phyloP scores from a whole-genome alignment of 345 rosid genomes.

The Chamaenerion angustifolium region DNA sequence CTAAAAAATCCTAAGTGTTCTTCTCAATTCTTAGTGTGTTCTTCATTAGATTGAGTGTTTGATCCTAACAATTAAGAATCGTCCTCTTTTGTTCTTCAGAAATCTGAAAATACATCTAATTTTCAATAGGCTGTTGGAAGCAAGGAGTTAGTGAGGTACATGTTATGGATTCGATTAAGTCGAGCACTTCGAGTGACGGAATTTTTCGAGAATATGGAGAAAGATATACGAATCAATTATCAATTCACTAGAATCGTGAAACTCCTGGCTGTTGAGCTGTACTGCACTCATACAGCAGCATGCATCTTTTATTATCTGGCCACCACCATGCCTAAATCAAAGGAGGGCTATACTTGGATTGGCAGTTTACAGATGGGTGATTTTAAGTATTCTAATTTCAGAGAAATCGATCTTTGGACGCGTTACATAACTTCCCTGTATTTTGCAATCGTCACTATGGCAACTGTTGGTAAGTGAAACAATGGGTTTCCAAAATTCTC shows the following conservation, averaged over 20 bases:
- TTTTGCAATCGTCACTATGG: constrained; percentile 86
- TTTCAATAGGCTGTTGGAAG: constrained; percentile 35
- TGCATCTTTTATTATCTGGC: constrained; percentile 90
- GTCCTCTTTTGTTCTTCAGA: no score
- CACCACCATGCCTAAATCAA: constrained; percentile 54
- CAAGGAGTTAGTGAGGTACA: constrained; percentile 60
- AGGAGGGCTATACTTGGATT: constrained; percentile 83
- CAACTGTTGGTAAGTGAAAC: constrained; percentile 52
- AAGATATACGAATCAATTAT: constrained; percentile 68
- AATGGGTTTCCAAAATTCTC: neutral
- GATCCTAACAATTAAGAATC: no score
- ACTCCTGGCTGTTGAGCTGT: constrained; percentile 74
- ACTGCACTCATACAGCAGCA: constrained; percentile 89
- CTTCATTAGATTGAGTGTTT: no score
- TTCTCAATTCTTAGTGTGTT: no score
- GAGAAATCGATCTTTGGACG: constrained; percentile 67
- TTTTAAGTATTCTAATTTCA: constrained; percentile 39
- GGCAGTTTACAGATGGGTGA: constrained; percentile 84
- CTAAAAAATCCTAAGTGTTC: no score
- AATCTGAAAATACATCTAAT: no score
- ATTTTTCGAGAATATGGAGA: constrained; percentile 71
- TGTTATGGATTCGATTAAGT: constrained; percentile 63
- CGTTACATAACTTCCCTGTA: constrained; percentile 63
- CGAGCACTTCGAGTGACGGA: constrained; percentile 42
- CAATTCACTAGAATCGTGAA: constrained; percentile 65